A percentile compares a stretch with the other conserved stretches of the same genome.
phyloP scores from a whole-genome alignment of 352 stramenopile genomes.

The Globisporangium parvum region DNA sequence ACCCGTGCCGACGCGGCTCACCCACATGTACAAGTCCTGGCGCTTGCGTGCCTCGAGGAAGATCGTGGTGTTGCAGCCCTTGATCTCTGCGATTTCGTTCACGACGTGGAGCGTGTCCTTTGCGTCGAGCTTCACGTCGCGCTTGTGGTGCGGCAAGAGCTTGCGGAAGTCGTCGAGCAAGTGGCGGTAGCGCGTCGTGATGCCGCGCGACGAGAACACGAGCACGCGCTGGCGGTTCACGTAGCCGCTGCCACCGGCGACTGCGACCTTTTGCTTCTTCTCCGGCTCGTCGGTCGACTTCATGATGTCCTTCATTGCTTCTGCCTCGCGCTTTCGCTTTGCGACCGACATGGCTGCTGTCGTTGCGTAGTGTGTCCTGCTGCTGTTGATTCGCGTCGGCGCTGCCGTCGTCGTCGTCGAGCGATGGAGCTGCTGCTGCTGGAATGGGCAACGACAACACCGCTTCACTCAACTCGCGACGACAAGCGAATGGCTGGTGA shows the following conservation, averaged over 20 bases:
- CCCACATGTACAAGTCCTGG: slow-evolving; percentile 98
- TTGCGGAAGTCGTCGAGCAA: slow-evolving; percentile 97
- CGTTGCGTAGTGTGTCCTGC: background rate
- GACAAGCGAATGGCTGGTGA: slow-evolving; percentile 13
- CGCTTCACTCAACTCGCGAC: background rate
- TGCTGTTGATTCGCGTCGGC: background rate
- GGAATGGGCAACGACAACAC: background rate
- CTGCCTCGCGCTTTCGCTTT: slow-evolving; percentile 18
- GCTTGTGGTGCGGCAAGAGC: slow-evolving; percentile 98
- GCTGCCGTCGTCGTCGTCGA: slow-evolving; percentile 17
- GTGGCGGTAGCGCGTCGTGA: slow-evolving; percentile 96
- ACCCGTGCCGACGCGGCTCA: slow-evolving; percentile 92
- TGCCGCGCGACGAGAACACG: slow-evolving; percentile 89
- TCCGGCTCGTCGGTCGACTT: slow-evolving; percentile 21
- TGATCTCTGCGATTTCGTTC: slow-evolving; percentile 99
- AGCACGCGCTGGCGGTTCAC: slow-evolving; percentile 92
- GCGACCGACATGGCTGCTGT: slow-evolving; percentile 14
- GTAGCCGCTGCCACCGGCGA: slow-evolving; percentile 43
- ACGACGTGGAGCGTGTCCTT: slow-evolving; percentile 93
- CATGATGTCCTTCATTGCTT: slow-evolving; percentile 18
- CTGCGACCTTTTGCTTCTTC: slow-evolving; percentile 38
- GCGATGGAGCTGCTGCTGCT: slow-evolving; percentile 5
- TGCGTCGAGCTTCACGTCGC: slow-evolving; percentile 97
- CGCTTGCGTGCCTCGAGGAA: slow-evolving; percentile 97
- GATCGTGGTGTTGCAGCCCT: slow-evolving; percentile 96